Base-by-base conservation (phyloP, 2,329 filamentous ascomycete genomes). In the Lasiodiplodia gonubiensis region DNA sequence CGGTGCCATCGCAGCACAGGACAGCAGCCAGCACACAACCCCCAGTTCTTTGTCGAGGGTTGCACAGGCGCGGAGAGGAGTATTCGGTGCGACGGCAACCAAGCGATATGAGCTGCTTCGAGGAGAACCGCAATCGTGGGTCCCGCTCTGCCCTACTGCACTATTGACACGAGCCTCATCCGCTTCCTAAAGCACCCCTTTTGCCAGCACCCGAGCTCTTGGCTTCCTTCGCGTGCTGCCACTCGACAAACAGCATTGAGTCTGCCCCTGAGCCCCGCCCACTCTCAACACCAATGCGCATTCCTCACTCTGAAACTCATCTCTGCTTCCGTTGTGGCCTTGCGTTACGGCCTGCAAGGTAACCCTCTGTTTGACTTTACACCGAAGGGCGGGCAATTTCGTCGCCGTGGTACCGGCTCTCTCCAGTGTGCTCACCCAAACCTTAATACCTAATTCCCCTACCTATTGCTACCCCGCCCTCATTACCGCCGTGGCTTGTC, bases 91-190 rank as follows among this genome's bases (percentile, higher is more conserved):
- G 51, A 8, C n/a, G 25, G 53, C 30, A 55, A 55, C 33, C 33
- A 55, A 55, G 35, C 30, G 30, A 5, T 25, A 21, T 7, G 27
- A 12, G 33, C 33, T 46, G 42, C n/a, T 46, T 46, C 10, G 30
- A 55, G 52, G 7, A 4, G n/a, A 27, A n/a, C 53, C 53, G 37
- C 14, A 21, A 30, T 30, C 30, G 35, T 30, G n/a, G 52, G 53
- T 30, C 53, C 49, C 42, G n/a, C 42, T 46, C 42, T 21, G 42
- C 37, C 39, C 35, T 14, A 48, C 35, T 27, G 42, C 37, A 59
- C 64, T 46, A 35, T 55, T n/a, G 53, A 35, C 30, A 35, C 53
- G 53, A 55, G 53, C 53, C 53, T n/a, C 53, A 39, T 21, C 30
- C 30, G 2, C 51, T 23, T 21, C 35, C 11, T 55, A 55, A 30